Percentiles rank a stretch among this genome's conserved stretches.
Evolutionary conservation across 768 basidiomycete genomes (phyloP).

Genomic region (Auriscalpium vulgare): DNA sequence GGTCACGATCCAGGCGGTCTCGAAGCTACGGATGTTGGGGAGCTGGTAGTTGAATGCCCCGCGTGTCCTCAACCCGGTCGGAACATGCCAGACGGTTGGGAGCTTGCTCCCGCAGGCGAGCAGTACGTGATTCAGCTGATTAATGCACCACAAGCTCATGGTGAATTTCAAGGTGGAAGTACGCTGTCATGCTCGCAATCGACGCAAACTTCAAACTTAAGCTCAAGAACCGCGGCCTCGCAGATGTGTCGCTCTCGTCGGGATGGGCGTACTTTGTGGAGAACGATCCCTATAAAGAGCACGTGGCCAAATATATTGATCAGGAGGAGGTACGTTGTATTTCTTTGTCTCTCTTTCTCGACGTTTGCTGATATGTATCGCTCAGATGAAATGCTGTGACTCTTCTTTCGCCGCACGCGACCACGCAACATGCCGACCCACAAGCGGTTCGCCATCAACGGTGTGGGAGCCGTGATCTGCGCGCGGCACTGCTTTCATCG

Average conservation of each 20-base stretch:
- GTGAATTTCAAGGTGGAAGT: background rate
- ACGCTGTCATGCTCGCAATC: slow-evolving; percentile 5
- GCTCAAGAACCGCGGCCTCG: background rate
- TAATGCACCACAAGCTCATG: too few relatives aligned
- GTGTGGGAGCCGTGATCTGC: slow-evolving; percentile 7
- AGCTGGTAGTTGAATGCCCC: slow-evolving; percentile 15
- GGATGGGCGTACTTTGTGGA: slow-evolving; percentile 2
- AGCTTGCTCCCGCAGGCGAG: slow-evolving; percentile 2
- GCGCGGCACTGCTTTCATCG: background rate
- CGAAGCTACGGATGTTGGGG: slow-evolving; percentile 2
- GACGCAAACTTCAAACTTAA: slow-evolving; percentile 4
- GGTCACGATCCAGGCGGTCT: slow-evolving; percentile 16
- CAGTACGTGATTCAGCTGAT: slow-evolving; percentile 11
- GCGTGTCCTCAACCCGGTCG: slow-evolving; percentile 18
- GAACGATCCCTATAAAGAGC: background rate
- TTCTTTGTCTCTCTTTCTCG: slow-evolving; percentile 10
- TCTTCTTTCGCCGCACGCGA: background rate
- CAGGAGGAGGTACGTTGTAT: slow-evolving; percentile 14
- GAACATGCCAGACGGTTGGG: slow-evolving; percentile 16
- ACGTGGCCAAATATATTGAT: background rate
- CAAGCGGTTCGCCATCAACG: slow-evolving; percentile 1
- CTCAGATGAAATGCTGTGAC: slow-evolving; percentile 1
- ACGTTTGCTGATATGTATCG: too few relatives aligned
- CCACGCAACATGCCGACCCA: background rate
- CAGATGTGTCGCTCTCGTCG: background rate